Base-by-base conservation (phyloP, 2,329 filamentous ascomycete genomes). In the Colletotrichum shisoi region DNA sequence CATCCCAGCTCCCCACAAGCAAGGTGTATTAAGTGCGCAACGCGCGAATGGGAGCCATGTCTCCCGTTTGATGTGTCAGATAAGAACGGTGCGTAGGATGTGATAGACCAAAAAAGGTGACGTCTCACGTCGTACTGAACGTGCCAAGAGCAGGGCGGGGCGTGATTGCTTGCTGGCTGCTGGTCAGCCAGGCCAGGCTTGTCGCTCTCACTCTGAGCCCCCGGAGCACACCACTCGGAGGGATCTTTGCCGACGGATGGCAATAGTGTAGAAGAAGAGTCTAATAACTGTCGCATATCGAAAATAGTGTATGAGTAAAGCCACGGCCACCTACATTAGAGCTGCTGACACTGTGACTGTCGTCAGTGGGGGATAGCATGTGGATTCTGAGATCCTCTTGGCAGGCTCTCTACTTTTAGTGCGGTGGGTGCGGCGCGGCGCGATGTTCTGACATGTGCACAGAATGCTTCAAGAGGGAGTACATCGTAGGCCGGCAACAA, bases 1-100 rank as follows among this genome's bases (percentile, higher is more conserved):
- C 57, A 61, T 52, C 40, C 54, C 62, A 68, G 63, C 63, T 68
- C 65, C 61, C 65, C 65, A 65, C 65, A 65, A 53, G 62, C 53
- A 67, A 67, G 63, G 65, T 60, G 54, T 66, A 48, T 40, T 56
- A 42, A 24, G 40, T 60, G 54, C 40, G 54, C 51, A 40, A 63
- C 52, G n/a, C 49, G 27, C 59, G 42, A 67, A 53, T 62, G 44
- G 53, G 31, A 44, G 60, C 54, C 57, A 37, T 54, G 48, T 58
- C 59, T 54, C 64, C 64, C 61, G 54, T 54, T 54, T 48, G 46
- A 67, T 57, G 54, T n/a, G 48, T 54, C 61, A 62, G 65, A 68
- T 59, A 65, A 60, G 61, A 40, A 68, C 49, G 63, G 56, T 60
- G 63, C 52, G 57, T 51, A 56, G 54, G 65, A 68, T 63, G 60